These are phyloP conservation scores for Camelina hispida DNA, from an alignment of 345 rosid species.

Conservation along the genomic window DNA sequence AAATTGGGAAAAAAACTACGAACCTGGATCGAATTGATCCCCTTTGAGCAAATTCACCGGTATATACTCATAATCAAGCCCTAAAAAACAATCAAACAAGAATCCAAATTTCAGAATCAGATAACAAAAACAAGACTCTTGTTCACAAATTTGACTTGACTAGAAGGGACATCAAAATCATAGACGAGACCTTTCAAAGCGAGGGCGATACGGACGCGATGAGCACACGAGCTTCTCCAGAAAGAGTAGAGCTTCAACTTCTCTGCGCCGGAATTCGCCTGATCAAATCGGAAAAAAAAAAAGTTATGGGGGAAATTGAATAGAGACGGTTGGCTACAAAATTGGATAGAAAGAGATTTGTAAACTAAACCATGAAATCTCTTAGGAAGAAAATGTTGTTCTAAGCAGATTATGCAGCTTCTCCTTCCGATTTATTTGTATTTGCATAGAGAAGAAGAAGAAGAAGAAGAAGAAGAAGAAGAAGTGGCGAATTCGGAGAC, in stretches of 20 bases:
- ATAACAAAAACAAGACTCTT: neutral
- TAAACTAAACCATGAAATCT: neutral
- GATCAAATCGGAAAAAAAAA: neutral
- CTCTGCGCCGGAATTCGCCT: conserved; percentile 34
- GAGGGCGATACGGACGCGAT: conserved; percentile 79
- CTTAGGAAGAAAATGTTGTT: neutral
- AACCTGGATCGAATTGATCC: conserved; percentile 72
- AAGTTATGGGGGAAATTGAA: neutral
- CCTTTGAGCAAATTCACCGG: conserved; percentile 63
- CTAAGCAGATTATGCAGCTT: conserved; percentile 17
- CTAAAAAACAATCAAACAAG: conserved; percentile 42
- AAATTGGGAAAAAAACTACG: neutral
- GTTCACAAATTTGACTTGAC: neutral
- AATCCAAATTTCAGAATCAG: neutral
- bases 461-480: too few species aligned
- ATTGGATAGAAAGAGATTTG: neutral
- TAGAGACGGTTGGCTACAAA: conserved; percentile 1
- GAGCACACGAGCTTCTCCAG: conserved; percentile 80
- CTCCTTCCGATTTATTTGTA: neutral
- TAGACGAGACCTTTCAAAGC: conserved; percentile 59
- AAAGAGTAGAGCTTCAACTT: conserved; percentile 60
- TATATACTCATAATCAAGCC: conserved; percentile 66
- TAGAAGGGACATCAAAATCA: neutral
- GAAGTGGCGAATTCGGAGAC: conserved; percentile 35
- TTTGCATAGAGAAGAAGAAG: conserved; percentile 8